Conservation (phyloP, 768 basidiomycete species). For the Leccinum obscurum region DNA sequence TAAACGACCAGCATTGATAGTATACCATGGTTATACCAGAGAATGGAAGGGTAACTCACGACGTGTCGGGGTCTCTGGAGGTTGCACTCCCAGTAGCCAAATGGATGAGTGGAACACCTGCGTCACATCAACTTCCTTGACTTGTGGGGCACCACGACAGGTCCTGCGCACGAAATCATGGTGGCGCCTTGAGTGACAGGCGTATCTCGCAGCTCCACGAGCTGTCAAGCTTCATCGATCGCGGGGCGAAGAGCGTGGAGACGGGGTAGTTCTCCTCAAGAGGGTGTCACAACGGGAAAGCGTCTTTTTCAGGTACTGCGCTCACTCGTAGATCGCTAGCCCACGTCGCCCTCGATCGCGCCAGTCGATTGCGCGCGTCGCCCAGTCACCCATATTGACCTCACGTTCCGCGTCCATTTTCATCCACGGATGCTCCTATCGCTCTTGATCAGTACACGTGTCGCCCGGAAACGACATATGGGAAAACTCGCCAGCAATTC, state of each 20-base stretch:
- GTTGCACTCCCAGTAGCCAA: background rate
- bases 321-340: slow-evolving; percentile 26
- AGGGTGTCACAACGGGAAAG: slow-evolving; percentile 11
- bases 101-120: background rate
- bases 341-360: slow-evolving; percentile 30
- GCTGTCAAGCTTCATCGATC: slow-evolving; percentile 19
- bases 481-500: slow-evolving; percentile 64
- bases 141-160: background rate
- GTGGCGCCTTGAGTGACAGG: background rate
- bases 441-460: background rate
- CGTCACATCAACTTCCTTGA: background rate
- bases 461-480: background rate
- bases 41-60: background rate
- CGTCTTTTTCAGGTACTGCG: slow-evolving; percentile 3
- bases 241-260: slow-evolving; percentile 25
- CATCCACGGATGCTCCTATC: slow-evolving; percentile 78
- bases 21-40: slow-evolving; percentile 12
- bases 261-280: slow-evolving; percentile 21
- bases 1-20: slow-evolving; percentile 30
- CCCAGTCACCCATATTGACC: slow-evolving; percentile 89
- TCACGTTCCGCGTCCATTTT: slow-evolving; percentile 53
- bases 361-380: slow-evolving; percentile 50
- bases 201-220: slow-evolving; percentile 3
- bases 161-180: background rate
- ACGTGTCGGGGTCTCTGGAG: background rate